Base-by-base conservation (phyloP, 148 eudicot genomes). In the Talinum fruticosum region DNA sequence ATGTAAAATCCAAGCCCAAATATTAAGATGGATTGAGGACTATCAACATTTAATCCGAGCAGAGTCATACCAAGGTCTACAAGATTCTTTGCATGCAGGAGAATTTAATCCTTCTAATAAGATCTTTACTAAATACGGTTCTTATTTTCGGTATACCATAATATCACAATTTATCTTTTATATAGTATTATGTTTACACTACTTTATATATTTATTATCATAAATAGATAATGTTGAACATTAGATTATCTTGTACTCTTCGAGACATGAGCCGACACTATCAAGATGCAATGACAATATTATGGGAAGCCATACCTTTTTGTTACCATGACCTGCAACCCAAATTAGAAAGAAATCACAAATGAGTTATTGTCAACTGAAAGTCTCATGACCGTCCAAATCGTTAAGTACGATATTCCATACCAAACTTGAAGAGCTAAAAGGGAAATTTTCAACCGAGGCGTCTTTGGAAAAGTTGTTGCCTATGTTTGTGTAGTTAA, bases 341-440 rank as follows among this genome's bases (percentile, higher is more conserved):
- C 41, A 37, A 37, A 3, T 2, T 37, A 7, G 7, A 2, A 37
- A 37, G 41, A 37, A 37, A 37, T 37, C n/a, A 37, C 7, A 37
- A 37, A 37, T 2, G 41, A 37, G 41, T 37, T 37, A 37, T 37
- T 37, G 41, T 7, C 41, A 2, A 7, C 4, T 37, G 4, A 54
- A 73, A 0, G 1, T 0, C 75, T 10, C 75, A 73, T 47, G 75
- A 73, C 33, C 75, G 21, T 1, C 75, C 7, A 37, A 7, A 37
- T 37, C 41, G 7, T 37, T 7, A 37, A 37, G 3, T 7, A 37
- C 4, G 16, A 73, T 53, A 53, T 53, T 73, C 12, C 41, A 73
- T 54, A 28, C 75, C 29, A 73, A 33, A 53, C 19, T 53, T 23
- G 65, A 73, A 10, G 75, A 73, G 28, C 33, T 73, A 1, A 73